Percentiles rank a stretch among this genome's conserved stretches.
Conservation (phyloP, 1,284 basidiomycete genomes). For the Leucoagaricus sp. region DNA sequence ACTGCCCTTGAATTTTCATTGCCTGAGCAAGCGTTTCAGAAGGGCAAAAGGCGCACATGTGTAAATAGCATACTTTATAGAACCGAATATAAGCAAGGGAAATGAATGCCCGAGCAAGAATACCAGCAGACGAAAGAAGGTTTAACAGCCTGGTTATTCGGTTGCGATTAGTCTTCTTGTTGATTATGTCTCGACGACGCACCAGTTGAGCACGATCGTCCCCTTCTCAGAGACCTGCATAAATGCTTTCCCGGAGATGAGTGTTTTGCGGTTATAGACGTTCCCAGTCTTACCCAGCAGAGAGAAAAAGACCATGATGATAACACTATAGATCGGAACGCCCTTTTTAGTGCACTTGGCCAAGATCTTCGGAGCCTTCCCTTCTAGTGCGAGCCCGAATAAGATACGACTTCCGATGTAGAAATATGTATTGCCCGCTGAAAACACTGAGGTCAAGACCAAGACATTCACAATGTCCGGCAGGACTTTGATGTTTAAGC, state of each 20-base stretch:
- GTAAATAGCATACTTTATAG: constrained; percentile 31
- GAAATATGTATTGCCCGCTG: constrained; percentile 73
- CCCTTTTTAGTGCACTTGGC: constrained; percentile 59
- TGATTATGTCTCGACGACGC: background rate
- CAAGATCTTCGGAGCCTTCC: constrained; percentile 56
- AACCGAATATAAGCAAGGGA: constrained; percentile 47
- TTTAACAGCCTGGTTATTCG: constrained; percentile 40
- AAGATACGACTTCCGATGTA: constrained; percentile 76
- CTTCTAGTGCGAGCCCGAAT: constrained; percentile 68
- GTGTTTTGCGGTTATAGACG: background rate
- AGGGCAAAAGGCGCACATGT: constrained; percentile 20
- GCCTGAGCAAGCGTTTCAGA: constrained; percentile 36
- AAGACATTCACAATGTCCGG: constrained; percentile 70
- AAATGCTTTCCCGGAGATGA: constrained; percentile 33
- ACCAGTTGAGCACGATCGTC: constrained; percentile 47
- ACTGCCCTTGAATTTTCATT: constrained; percentile 60
- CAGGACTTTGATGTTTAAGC: constrained; percentile 58
- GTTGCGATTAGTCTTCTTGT: background rate
- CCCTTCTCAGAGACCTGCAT: constrained; percentile 47
- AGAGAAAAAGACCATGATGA: constrained; percentile 36
- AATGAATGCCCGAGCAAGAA: constrained; percentile 46
- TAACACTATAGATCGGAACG: constrained; percentile 57
- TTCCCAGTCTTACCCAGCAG: constrained; percentile 38
- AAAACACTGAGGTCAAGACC: constrained; percentile 68
- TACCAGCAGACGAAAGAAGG: constrained; percentile 41